Percentiles rank a stretch among this genome's conserved stretches.
Conservation (phyloP, 1,284 basidiomycete species). For the Mycena sp. region DNA sequence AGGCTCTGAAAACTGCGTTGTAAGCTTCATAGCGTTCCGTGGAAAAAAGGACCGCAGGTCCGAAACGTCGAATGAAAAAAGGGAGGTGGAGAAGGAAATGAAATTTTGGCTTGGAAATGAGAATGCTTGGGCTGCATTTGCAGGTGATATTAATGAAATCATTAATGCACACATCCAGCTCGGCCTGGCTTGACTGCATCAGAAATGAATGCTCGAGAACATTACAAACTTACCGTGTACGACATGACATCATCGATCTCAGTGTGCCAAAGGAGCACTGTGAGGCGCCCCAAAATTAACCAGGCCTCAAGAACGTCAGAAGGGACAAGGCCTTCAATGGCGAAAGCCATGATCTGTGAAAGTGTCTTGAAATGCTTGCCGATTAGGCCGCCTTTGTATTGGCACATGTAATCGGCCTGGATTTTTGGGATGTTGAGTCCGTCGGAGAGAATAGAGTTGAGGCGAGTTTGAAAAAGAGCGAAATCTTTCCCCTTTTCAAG, state of each 20-base stretch:
- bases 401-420: neutral
- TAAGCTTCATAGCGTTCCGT: neutral
- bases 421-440: neutral
- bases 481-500: too few species aligned
- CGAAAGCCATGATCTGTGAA: neutral
- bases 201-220: neutral
- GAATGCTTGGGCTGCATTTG: neutral
- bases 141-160: neutral
- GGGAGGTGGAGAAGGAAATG: neutral
- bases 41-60: too few species aligned
- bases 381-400: neutral
- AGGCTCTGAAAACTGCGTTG: neutral
- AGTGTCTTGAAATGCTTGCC: neutral
- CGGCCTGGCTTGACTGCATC: neutral
- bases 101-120: neutral
- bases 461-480: too few species aligned
- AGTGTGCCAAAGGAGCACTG: neutral
- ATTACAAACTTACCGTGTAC: neutral
- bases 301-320: neutral
- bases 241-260: neutral
- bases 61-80: neutral
- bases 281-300: neutral
- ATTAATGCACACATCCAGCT: neutral
- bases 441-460: too few species aligned
- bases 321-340: neutral